Base-by-base conservation (phyloP, 108 stramenopile genomes). In the Conticribra weissflogii region DNA sequence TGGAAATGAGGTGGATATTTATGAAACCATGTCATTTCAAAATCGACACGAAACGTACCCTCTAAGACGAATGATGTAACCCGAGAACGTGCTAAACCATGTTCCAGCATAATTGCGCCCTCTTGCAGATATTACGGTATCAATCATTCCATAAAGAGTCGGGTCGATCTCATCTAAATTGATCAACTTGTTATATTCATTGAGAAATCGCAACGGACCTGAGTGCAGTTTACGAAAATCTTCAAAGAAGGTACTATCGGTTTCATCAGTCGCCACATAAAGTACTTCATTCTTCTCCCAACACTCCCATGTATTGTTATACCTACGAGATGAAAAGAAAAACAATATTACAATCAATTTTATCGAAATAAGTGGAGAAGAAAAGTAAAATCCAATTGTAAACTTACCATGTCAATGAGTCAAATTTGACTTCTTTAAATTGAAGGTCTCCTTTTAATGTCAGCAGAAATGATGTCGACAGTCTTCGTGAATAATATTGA, bases 81-180 rank as follows among this genome's bases (percentile, higher is more conserved):
- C 96, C 18, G 91, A 86, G 55, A 96, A 95, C 8, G 96, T 96
- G 25, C 87, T 88, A 58, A 94, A 91, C 93, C 93, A 96, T 12
- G 96, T 96, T 45, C 96, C 96, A 0, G 89, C 86, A 82, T 93
- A 96, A 21, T 72, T 70, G 18, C 86, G 54, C 16, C 90, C 96
- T 27, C 90, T 83, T 66, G 81, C 71, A 27, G 91, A 83, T 34
- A 96, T 81, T 54, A 96, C 71, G 16, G 87, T 87, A 66, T 96
- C 96, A 12, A 96, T 72, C 92, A 96, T 92, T 41, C 94, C 93
- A 30, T 83, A 75, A 46, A 75, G 78, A 19, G 86, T 88, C 31
- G 88, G 77, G 53, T 89, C 85, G 41, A 88, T 71, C 25, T 59
- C 70, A 21, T 79, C 86, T 32, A 95, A 57, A 17, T 76, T 73